Evolutionary conservation across 768 basidiomycete species (phyloP).

Genomic region (Leccinum aurantiacum): DNA sequence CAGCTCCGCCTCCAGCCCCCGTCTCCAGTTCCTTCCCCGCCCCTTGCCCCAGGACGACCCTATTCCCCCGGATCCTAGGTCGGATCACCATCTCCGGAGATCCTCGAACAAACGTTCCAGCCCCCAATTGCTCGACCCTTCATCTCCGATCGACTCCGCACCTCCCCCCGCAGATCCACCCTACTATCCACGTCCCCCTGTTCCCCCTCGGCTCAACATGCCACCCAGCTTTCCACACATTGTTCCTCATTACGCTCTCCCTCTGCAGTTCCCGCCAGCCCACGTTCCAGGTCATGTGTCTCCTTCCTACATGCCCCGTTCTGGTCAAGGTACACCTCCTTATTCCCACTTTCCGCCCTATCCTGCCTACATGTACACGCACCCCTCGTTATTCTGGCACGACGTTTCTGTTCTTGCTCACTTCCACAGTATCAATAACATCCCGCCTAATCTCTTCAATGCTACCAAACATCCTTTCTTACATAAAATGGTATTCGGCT

Average conservation of each 20-base stretch:
- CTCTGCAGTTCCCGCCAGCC: conserved; percentile 13
- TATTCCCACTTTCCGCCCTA: conserved; percentile 38
- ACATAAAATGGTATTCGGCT: conserved; percentile 19
- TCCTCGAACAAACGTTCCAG: conserved; percentile 18
- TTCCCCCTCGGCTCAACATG: conserved; percentile 26
- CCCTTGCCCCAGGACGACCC: conserved; percentile 43
- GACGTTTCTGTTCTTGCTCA: conserved; percentile 20
- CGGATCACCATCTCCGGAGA: conserved; percentile 19
- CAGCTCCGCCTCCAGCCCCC: conserved; percentile 53
- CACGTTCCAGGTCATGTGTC: conserved; percentile 28
- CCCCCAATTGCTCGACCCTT: conserved; percentile 20
- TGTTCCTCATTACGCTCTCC: conserved; percentile 17
- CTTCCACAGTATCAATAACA: conserved; percentile 17
- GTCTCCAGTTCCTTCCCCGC: conserved; percentile 37
- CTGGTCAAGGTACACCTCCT: conserved; percentile 35
- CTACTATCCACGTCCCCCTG: conserved; percentile 20
- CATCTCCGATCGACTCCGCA: conserved; percentile 15
- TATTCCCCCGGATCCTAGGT: conserved; percentile 22
- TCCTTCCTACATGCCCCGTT: conserved; percentile 24
- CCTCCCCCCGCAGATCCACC: conserved; percentile 12
- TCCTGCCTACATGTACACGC: conserved; percentile 34
- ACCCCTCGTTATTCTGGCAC: conserved; percentile 43
- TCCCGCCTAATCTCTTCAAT: conserved; percentile 10
- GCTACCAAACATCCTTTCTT: conserved; percentile 14
- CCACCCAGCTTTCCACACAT: conserved; percentile 19